Conservation (phyloP, 2,329 filamentous ascomycete species). For the Colletotrichum theobromicola region DNA sequence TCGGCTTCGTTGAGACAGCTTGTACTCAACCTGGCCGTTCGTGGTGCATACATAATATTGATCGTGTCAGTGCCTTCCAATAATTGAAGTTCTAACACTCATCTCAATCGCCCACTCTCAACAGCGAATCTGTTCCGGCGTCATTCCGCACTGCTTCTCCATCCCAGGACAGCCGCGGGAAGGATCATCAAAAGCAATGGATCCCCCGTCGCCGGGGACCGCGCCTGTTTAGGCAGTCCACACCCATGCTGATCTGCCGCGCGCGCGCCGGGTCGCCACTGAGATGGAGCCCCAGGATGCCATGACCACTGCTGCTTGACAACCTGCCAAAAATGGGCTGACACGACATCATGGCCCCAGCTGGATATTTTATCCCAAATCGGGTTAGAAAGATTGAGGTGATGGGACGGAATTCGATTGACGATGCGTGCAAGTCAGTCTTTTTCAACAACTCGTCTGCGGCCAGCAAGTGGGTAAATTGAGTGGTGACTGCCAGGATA, state of each 20-base stretch:
- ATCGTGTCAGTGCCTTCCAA: too few species aligned
- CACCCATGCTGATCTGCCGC: constrained; percentile 12
- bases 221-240: constrained; percentile 5
- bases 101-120: neutral
- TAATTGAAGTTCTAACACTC: neutral
- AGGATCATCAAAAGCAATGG: constrained; percentile 6
- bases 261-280: constrained; percentile 7
- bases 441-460: too few species aligned
- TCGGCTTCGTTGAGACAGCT: neutral
- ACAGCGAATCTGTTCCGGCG: neutral
- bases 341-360: neutral
- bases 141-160: neutral
- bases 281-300: neutral
- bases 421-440: neutral
- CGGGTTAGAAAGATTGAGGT: neutral
- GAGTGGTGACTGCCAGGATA: neutral
- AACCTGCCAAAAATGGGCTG: constrained; percentile 14
- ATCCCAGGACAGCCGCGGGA: neutral
- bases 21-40: too few species aligned
- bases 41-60: too few species aligned
- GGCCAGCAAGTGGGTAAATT: neutral
- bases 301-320: neutral
- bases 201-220: neutral
- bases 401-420: neutral
- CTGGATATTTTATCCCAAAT: neutral